Evolutionary conservation across 1,284 basidiomycete species (phyloP).

Genomic region (Melampsora medusae): DNA sequence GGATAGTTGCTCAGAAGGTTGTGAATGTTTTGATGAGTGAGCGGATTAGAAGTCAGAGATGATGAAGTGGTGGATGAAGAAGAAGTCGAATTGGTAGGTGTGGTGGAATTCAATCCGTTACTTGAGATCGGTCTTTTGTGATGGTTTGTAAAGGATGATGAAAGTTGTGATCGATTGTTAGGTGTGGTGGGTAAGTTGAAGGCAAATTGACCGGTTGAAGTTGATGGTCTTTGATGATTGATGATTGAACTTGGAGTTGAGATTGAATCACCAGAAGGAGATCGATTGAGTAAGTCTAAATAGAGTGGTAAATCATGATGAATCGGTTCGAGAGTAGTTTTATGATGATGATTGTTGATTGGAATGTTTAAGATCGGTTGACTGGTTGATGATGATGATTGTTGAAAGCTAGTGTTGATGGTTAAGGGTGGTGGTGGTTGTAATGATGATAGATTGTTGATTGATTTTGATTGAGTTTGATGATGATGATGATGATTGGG

Average conservation of each 20-base stretch:
- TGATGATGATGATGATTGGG: not conserved
- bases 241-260: not conserved
- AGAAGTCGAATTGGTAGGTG: not conserved
- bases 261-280: slow-evolving; percentile 6
- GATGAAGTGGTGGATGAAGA: not conserved
- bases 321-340: too few relatives aligned
- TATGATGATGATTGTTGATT: not conserved
- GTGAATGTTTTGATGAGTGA: not conserved
- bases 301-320: not conserved
- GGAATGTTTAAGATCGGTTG: not conserved
- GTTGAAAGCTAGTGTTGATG: not conserved
- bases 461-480: not conserved
- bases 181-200: not conserved
- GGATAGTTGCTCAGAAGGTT: not conserved
- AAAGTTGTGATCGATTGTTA: not conserved
- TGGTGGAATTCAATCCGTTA: not conserved
- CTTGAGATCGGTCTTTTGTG: not conserved
- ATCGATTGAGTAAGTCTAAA: not conserved
- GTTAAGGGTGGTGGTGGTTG: not conserved
- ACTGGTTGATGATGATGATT: not conserved
- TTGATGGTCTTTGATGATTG: not conserved
- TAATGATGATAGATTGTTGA: not conserved
- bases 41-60: not conserved
- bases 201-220: not conserved
- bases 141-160: not conserved